Base-by-base conservation (phyloP, 352 stramenopile species). In the Hyaloperonospora brassicae region DNA sequence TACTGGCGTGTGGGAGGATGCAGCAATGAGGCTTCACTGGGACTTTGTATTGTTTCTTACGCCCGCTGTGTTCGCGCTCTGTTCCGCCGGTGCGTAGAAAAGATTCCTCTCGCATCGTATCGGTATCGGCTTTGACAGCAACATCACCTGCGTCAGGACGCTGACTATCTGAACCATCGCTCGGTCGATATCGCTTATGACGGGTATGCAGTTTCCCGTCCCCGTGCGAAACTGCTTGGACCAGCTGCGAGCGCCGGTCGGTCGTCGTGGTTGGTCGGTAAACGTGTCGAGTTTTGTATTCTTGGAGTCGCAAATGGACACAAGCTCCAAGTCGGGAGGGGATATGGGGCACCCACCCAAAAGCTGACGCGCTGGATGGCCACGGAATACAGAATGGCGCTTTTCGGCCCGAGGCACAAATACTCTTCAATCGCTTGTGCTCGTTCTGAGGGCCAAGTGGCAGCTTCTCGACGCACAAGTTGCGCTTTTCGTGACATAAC, bases 1-100 rank as follows among this genome's bases (percentile, higher is more conserved):
- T 56, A 47, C 34, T 40, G 40, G 35, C 38, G 42, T 36, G 47
- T 39, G 6, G 24, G 53, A 48, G 54, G 48, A 66, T 59, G 54
- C 36, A 25, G 34, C 25, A 47, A 35, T 65, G 58, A 47, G 22
- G 14, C 31, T 57, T 46, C 22, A 63, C 40, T 59, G 51, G 50
- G n/a, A 7, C 8, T 60, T 68, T 62, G 51, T 68, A 65, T 68
- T 64, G 57, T 65, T 68, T 50, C 58, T 61, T 9, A 41, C 35
- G 57, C 50, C 38, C 45, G 47, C 52, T 36, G 53, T 62, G 59
- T 63, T 63, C 31, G 54, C 48, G 62, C 55, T 60, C 40, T 64
- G 57, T 64, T 64, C 46, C 52, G 48, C 46, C 52, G 48, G 61
- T 68, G 51, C 57, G 48, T 48, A 40, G 42, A 51, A 21, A 22